phyloP scores from a whole-genome alignment of 495 filamentous ascomycete genomes.

The Penicillium bovifimosum region DNA sequence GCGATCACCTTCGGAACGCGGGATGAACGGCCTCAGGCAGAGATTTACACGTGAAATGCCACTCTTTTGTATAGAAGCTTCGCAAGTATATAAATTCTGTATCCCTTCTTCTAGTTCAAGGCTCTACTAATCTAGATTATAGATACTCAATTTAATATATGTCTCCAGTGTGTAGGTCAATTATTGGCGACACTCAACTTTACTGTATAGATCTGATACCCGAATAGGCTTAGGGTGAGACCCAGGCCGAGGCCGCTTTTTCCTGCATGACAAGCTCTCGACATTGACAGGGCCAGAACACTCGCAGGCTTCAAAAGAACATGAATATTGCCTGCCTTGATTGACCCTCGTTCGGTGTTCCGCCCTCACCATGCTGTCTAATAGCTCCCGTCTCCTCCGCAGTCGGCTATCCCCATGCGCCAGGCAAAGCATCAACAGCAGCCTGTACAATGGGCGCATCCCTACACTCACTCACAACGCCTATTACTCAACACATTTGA shows the following conservation, averaged over 20 bases:
- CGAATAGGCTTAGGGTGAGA: constrained; percentile 1
- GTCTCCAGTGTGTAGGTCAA: not conserved
- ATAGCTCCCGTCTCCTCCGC: not conserved
- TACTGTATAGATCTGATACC: not conserved
- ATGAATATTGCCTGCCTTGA: not conserved
- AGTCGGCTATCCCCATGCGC: not conserved
- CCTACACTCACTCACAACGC: constrained; percentile 1
- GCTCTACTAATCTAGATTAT: not conserved
- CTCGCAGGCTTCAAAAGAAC: not conserved
- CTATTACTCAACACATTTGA: not conserved
- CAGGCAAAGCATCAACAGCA: not conserved
- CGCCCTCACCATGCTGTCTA: not conserved
- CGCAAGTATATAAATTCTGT: too few relatives aligned
- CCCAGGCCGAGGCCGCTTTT: not conserved
- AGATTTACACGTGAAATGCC: not conserved
- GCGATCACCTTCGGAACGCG: not conserved
- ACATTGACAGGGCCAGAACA: not conserved
- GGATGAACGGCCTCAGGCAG: constrained; percentile 6
- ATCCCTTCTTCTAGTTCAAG: not conserved
- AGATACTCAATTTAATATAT: not conserved
- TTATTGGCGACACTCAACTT: not conserved
- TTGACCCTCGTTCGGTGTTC: not conserved
- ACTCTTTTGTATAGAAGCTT: not conserved
- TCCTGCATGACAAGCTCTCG: not conserved
- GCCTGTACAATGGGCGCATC: constrained; percentile 1